These are phyloP conservation scores for Chloranthus sessilifolius DNA, from an alignment of 164 flowering plant species.

Conservation along the genomic window DNA sequence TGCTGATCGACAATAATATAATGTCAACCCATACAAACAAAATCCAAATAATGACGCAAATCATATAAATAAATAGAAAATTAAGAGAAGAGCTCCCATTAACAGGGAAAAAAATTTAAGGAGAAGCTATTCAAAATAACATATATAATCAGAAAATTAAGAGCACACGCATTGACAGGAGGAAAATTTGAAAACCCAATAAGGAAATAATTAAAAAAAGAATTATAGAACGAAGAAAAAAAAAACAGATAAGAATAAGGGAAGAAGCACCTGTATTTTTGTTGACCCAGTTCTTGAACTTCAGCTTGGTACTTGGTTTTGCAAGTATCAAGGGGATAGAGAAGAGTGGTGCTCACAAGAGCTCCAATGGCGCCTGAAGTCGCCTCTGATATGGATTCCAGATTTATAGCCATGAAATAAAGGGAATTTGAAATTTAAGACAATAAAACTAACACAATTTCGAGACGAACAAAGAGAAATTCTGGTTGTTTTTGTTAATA, in stretches of 20 bases:
- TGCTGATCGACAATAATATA: no score
- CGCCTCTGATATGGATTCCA: slow-evolving; percentile 69
- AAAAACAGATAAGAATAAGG: background rate
- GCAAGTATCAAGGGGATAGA: slow-evolving; percentile 81
- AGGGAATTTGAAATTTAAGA: no score
- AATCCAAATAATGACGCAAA: no score
- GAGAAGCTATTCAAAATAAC: no score
- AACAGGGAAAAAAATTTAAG: no score
- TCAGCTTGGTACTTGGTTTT: slow-evolving; percentile 86
- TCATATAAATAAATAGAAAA: no score
- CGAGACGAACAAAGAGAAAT: no score
- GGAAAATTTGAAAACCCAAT: background rate
- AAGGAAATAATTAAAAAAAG: background rate
- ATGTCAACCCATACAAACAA: no score
- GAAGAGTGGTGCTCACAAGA: slow-evolving; percentile 63
- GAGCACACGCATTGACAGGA: no score
- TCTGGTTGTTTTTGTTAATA: background rate
- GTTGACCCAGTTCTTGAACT: slow-evolving; percentile 44
- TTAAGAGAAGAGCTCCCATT: no score
- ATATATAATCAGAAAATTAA: no score
- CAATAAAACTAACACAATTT: no score
- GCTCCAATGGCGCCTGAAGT: slow-evolving; percentile 82
- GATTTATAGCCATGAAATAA: slow-evolving; percentile 33
- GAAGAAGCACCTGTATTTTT: slow-evolving; percentile 52
- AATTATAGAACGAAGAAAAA: background rate